Percentiles rank a stretch among this genome's conserved stretches.
Evolutionary conservation across 2,329 filamentous ascomycete genomes (phyloP).

Genomic region (Thelonectria olida): DNA sequence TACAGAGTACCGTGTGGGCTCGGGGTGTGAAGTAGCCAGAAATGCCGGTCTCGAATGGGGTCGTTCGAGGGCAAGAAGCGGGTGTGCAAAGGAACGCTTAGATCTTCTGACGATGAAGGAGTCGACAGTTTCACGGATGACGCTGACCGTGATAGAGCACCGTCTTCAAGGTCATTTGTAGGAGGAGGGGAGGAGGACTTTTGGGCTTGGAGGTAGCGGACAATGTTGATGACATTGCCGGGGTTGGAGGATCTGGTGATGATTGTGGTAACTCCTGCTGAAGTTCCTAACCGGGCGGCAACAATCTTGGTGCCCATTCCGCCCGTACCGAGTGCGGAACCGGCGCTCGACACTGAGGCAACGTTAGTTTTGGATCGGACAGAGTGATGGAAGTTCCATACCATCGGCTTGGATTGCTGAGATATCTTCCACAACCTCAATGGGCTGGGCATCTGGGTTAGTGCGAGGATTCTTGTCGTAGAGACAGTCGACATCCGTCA

Average conservation of each 20-base stretch:
- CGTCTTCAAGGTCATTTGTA: constrained; percentile 43
- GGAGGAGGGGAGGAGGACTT: constrained; percentile 28
- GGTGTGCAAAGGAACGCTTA: constrained; percentile 76
- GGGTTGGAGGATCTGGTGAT: constrained; percentile 95
- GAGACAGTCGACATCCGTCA: constrained; percentile 98
- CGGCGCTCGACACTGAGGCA: constrained; percentile 81
- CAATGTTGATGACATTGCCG: constrained; percentile 89
- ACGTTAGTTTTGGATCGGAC: constrained; percentile 26
- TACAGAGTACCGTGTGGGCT: constrained; percentile 90
- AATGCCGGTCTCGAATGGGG: constrained; percentile 91
- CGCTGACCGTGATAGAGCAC: constrained; percentile 51
- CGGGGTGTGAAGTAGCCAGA: constrained; percentile 96
- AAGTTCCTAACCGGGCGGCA: constrained; percentile 89
- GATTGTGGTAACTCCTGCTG: constrained; percentile 93
- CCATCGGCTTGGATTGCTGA: constrained; percentile 81
- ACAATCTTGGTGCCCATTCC: constrained; percentile 99
- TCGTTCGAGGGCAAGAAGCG: constrained; percentile 87
- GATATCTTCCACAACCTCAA: constrained; percentile 93
- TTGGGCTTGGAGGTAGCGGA: constrained; percentile 65
- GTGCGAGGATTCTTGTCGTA: constrained; percentile 95
- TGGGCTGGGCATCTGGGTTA: constrained; percentile 85
- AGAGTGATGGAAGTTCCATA: constrained; percentile 44
- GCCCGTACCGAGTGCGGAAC: constrained; percentile 89
- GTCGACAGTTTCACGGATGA: constrained; percentile 52
- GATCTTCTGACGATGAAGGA: constrained; percentile 38